phyloP scores from a whole-genome alignment of 192 early-diverging fungal genomes.

The Geosiphon pyriformis region DNA sequence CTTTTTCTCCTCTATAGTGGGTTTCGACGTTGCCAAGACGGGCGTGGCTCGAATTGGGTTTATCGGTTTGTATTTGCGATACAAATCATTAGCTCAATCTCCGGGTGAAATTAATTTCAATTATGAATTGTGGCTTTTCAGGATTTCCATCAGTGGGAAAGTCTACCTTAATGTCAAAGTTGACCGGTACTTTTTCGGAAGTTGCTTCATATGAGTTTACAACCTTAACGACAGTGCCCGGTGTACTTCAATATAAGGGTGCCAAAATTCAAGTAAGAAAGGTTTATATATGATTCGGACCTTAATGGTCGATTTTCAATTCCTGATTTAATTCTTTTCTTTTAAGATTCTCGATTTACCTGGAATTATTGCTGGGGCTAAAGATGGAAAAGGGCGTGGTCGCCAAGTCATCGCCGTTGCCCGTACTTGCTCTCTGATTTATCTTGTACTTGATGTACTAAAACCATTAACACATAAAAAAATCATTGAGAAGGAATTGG shows the following conservation, averaged over 20 bases:
- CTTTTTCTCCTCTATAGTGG: no score
- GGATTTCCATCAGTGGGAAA: constrained; percentile 99
- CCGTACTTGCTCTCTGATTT: constrained; percentile 95
- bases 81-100: no score
- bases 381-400: constrained; percentile 98
- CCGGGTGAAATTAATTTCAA: no score
- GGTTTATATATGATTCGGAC: no score
- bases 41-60: constrained; percentile 98
- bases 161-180: constrained; percentile 93
- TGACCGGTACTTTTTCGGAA: constrained; percentile 95
- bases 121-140: constrained; percentile 12
- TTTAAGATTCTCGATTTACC: constrained; percentile 98
- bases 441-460: constrained; percentile 93
- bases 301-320: no score
- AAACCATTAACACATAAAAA: constrained; percentile 94
- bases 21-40: constrained; percentile 98
- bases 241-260: constrained; percentile 91
- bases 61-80: constrained; percentile 57
- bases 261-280: constrained; percentile 99
- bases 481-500: constrained; percentile 94
- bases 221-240: constrained; percentile 98
- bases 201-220: constrained; percentile 98
- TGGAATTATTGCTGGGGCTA: constrained; percentile 97
- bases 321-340: no score
- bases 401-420: constrained; percentile 94